These are phyloP conservation scores for Thermothelomyces thermophilus DNA, from an alignment of 2,329 filamentous ascomycete species.

Conservation along the genomic window DNA sequence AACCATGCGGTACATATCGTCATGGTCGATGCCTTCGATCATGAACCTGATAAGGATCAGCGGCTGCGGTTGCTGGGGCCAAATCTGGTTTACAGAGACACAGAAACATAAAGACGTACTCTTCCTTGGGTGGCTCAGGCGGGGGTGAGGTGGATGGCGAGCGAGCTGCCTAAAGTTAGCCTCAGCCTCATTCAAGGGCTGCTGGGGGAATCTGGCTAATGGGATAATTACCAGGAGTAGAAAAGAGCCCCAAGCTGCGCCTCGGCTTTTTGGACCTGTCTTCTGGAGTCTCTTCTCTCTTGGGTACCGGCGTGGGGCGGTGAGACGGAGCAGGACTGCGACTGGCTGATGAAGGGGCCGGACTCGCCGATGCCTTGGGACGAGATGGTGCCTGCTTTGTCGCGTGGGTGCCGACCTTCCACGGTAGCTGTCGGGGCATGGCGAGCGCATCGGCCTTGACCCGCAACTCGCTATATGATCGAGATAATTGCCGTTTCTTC, in stretches of 20 bases:
- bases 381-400: constrained; percentile 2
- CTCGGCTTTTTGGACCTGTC: not conserved
- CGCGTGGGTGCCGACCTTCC: constrained; percentile 15
- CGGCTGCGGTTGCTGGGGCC: not conserved
- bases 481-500: too few relatives aligned
- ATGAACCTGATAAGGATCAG: constrained; percentile 45
- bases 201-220: not conserved
- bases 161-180: constrained; percentile 17
- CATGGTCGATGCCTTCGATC: constrained; percentile 55
- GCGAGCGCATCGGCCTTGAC: not conserved
- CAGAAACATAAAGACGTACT: constrained; percentile 13
- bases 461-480: not conserved
- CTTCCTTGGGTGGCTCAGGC: constrained; percentile 26
- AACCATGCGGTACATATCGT: constrained; percentile 75
- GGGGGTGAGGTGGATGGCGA: constrained; percentile 30
- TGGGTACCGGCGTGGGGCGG: constrained; percentile 1
- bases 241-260: constrained; percentile 3
- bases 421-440: constrained; percentile 25
- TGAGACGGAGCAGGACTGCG: constrained; percentile 14
- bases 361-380: constrained; percentile 3
- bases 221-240: not conserved
- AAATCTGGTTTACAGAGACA: not conserved
- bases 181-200: not conserved
- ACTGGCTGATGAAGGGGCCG: constrained; percentile 4
- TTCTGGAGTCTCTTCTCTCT: constrained; percentile 1